Evolutionary conservation across 306 rosid genomes (phyloP).

Genomic region (Leucaena leucocephala): DNA sequence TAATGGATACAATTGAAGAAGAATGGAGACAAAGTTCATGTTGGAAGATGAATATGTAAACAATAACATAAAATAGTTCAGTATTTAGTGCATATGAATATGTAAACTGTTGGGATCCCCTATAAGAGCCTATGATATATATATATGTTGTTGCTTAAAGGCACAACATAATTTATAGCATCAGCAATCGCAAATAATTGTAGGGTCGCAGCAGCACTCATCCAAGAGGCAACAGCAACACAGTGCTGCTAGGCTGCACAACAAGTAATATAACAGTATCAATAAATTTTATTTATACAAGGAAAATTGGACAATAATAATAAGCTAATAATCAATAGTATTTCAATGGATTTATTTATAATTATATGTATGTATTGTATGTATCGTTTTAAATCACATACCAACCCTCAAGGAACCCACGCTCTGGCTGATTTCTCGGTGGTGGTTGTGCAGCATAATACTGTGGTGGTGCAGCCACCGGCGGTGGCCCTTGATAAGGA

Average conservation of each 20-base stretch:
- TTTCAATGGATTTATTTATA: no score
- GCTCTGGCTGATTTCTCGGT: conserved; percentile 31
- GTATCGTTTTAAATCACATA: conserved; percentile 24
- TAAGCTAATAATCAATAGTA: background rate
- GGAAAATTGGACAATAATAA: background rate
- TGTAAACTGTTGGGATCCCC: background rate
- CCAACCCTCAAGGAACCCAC: conserved; percentile 86
- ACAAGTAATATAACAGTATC: background rate
- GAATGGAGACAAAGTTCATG: background rate
- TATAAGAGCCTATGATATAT: background rate
- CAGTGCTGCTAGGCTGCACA: conserved; percentile 75
- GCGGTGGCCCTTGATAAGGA: conserved; percentile 68
- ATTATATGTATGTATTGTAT: no score
- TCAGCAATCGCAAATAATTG: conserved; percentile 46
- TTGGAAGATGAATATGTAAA: background rate
- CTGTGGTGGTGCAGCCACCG: conserved; percentile 71
- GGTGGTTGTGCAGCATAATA: conserved; percentile 55
- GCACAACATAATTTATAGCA: background rate
- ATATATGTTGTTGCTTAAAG: background rate
- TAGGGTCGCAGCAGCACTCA: conserved; percentile 87
- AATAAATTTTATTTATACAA: background rate
- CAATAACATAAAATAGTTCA: background rate
- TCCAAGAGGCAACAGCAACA: conserved; percentile 84
- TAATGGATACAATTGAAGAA: background rate
- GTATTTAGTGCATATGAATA: background rate